These are phyloP conservation scores for Alternaria triticimaculans DNA, from an alignment of 2,329 filamentous ascomycete species.

Conservation along the genomic window DNA sequence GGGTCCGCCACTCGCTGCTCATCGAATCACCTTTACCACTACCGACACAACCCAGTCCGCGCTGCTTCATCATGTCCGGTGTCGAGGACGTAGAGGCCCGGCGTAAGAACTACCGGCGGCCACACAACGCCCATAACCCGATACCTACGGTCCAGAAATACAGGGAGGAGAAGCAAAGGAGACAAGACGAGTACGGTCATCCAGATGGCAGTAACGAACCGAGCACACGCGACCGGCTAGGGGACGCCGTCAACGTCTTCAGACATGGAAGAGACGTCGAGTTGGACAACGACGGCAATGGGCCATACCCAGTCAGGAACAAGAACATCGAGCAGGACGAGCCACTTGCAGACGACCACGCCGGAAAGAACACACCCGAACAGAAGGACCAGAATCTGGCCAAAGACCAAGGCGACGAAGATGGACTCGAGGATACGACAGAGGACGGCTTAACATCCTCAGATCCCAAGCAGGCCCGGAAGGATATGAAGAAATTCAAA, in stretches of 20 bases:
- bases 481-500: constrained; percentile 57
- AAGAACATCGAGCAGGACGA: constrained; percentile 44
- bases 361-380: constrained; percentile 29
- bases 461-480: constrained; percentile 57
- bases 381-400: constrained; percentile 18
- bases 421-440: constrained; percentile 52
- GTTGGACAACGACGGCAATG: constrained; percentile 30
- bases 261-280: constrained; percentile 38
- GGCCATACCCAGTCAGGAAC: constrained; percentile 45
- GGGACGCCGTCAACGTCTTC: constrained; percentile 45
- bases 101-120: constrained; percentile 48
- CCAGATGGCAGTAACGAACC: constrained; percentile 35
- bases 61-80: constrained; percentile 42
- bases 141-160: constrained; percentile 57
- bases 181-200: constrained; percentile 45
- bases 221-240: constrained; percentile 44
- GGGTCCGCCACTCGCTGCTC: not conserved
- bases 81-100: constrained; percentile 52
- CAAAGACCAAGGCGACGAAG: constrained; percentile 29
- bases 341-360: constrained; percentile 41
- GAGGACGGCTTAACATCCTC: constrained; percentile 45
- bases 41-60: not conserved
- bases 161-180: constrained; percentile 54
- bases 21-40: constrained; percentile 5
- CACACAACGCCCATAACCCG: constrained; percentile 53